Conservation (phyloP, 2,329 filamentous ascomycete genomes). For the Diaporthe citriasiana region DNA sequence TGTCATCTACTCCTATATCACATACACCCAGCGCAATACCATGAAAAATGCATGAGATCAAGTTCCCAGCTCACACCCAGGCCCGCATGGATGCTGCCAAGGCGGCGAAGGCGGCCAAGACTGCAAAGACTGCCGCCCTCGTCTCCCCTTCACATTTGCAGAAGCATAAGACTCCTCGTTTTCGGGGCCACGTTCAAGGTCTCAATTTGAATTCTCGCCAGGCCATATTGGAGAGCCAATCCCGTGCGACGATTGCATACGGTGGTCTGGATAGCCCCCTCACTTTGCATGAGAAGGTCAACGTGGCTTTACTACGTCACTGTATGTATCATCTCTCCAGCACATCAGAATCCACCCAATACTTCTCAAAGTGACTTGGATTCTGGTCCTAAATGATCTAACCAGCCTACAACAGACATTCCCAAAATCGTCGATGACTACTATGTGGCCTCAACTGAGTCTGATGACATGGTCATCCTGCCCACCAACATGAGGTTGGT, state of each 20-base stretch:
- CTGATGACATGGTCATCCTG: not conserved
- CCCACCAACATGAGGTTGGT: not conserved
- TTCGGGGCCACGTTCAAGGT: not conserved
- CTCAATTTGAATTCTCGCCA: not conserved
- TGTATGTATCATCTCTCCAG: not conserved
- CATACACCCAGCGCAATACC: too few relatives aligned
- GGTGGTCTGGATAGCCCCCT: not conserved
- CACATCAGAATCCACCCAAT: not conserved
- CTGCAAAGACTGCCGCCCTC: not conserved
- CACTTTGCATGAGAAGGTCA: not conserved
- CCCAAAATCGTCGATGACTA: not conserved
- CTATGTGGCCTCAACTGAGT: not conserved
- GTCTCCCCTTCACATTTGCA: too few relatives aligned
- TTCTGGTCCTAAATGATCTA: not conserved
- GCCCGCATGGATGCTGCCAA: not conserved
- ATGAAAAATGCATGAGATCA: not conserved
- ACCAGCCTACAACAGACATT: not conserved
- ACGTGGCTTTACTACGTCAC: not conserved
- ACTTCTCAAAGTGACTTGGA: fast-evolving
- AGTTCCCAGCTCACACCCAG: not conserved
- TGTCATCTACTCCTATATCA: not conserved
- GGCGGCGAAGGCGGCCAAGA: not conserved
- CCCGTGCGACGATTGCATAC: not conserved
- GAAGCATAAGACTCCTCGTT: not conserved
- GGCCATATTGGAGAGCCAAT: not conserved